Conservation (phyloP, 805 yeast species). For the Zygotorulaspora chibaensis region DNA sequence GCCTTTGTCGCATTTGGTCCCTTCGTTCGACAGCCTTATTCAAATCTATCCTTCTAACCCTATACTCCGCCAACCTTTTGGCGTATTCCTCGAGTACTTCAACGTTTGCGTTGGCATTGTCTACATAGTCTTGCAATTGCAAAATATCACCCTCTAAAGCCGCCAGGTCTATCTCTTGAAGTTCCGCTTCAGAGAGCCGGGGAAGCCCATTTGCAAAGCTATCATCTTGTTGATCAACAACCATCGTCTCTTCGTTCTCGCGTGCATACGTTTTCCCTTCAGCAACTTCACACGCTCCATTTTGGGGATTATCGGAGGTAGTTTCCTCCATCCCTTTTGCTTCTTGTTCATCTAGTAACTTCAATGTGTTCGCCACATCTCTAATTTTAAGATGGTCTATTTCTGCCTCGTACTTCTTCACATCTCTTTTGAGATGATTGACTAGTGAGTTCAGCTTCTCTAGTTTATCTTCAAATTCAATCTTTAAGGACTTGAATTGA, state of each 20-base stretch:
- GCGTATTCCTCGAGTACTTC: constrained; percentile 77
- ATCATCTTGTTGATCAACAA: constrained; percentile 30
- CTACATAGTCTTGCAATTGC: constrained; percentile 51
- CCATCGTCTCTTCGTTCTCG: constrained; percentile 15
- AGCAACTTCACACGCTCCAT: background rate
- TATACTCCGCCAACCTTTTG: constrained; percentile 58
- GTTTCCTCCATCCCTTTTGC: background rate
- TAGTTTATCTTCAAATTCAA: constrained; percentile 59
- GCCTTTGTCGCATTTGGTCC: constrained; percentile 54
- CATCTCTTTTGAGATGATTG: constrained; percentile 39
- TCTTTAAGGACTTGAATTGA: constrained; percentile 57
- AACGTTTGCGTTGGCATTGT: constrained; percentile 58
- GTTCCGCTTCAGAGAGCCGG: constrained; percentile 48
- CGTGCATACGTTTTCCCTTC: constrained; percentile 17
- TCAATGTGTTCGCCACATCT: constrained; percentile 43
- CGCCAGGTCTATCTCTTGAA: constrained; percentile 45
- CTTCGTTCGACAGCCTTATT: constrained; percentile 63
- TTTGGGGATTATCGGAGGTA: background rate
- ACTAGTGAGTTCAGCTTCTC: constrained; percentile 49
- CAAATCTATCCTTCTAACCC: constrained; percentile 58
- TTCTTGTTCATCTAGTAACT: constrained; percentile 16
- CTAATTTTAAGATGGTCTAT: constrained; percentile 46
- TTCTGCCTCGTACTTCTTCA: constrained; percentile 38
- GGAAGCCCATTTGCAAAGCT: constrained; percentile 34
- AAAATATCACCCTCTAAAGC: constrained; percentile 49